A percentile compares a stretch with the other conserved stretches of the same genome.
Evolutionary conservation across 1,139 yeast species (phyloP).

Genomic region (Ogataea hybrid): DNA sequence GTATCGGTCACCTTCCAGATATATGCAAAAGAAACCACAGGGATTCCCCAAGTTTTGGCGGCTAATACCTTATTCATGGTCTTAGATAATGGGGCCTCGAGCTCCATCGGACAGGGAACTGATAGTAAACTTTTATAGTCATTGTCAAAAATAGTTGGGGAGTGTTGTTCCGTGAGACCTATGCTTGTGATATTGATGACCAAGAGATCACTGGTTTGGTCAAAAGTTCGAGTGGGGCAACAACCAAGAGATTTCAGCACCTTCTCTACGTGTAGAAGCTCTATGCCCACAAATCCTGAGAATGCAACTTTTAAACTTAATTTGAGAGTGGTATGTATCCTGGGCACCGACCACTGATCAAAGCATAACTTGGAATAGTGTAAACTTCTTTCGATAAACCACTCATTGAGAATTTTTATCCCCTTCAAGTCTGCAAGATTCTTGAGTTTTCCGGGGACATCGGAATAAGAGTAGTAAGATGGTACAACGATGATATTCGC

Average conservation of each 20-base stretch:
- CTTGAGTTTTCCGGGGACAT: not conserved
- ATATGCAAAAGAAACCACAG: constrained; percentile 53
- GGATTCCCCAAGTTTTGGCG: constrained; percentile 55
- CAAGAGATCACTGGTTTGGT: constrained; percentile 57
- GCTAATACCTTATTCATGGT: constrained; percentile 50
- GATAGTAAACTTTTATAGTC: too few species aligned
- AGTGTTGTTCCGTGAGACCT: constrained; percentile 44
- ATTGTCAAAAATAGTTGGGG: too few species aligned
- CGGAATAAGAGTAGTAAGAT: constrained; percentile 27
- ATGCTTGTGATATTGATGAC: constrained; percentile 52
- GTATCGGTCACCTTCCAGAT: constrained; percentile 40
- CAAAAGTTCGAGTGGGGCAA: constrained; percentile 49
- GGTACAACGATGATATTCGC: constrained; percentile 34
- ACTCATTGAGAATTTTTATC: constrained; percentile 60
- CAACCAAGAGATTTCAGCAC: constrained; percentile 55
- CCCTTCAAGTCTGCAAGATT: not conserved
- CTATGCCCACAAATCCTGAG: constrained; percentile 84
- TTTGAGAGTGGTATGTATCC: constrained; percentile 35
- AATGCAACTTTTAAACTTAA: constrained; percentile 52
- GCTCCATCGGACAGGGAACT: constrained; percentile 42
- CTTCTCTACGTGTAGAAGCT: constrained; percentile 69
- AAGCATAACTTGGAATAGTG: constrained; percentile 51
- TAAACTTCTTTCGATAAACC: constrained; percentile 81
- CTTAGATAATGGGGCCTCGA: constrained; percentile 23
- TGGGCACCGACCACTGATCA: constrained; percentile 77